Evolutionary conservation across 306 rosid genomes (phyloP), one percentile per base, ranked within the genome.

Genomic region (Fragaria nilgerrensis): DNA sequence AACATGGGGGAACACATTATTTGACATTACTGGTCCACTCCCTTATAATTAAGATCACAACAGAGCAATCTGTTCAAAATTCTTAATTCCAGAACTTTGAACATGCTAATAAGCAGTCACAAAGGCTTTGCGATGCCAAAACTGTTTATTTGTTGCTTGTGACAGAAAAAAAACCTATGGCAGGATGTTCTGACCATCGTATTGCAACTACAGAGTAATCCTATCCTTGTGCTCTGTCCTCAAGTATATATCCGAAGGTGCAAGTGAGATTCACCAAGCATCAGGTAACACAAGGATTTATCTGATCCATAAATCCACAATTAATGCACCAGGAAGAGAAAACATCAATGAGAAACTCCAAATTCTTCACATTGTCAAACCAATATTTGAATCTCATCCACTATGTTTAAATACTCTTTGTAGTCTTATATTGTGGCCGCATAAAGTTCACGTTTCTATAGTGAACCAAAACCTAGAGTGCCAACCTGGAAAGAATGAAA

Each of bases 381-480:
- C 5, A 36, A 73, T 29, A 55, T 20, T 55, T 22, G 49, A n/a
- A 72, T 36, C 22, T 39, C 68, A 37, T 23, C 20, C 41, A 19
- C 23, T 43, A 25, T 19, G 27, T 37, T 48, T 56, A 52, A 39
- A 59, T 3, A 20, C 17, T 74, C 27, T 41, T 44, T 11, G 12
- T 53, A 12, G 23, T 72, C 63, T 39, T 1, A 44, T 23, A 47
- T 47, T 3, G 4, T 29, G 44, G 41, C 55, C 27, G 43, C 32
- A 70, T 43, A 41, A 15, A 43, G 39, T 39, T 41, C 8, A 1
- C 77, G 27, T 58, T 14, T 45, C 52, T 16, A 71, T 2, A 58
- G 44, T 58, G 25, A 74, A 58, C 23, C 52, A 74, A 58, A 59
- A 41, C 68, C 69, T 41, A 74, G 20, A 58, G 62, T 41, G 27